These are phyloP conservation scores for Sporobolomyces pararoseus DNA, from an alignment of 768 basidiomycete species.

Conservation along the genomic window DNA sequence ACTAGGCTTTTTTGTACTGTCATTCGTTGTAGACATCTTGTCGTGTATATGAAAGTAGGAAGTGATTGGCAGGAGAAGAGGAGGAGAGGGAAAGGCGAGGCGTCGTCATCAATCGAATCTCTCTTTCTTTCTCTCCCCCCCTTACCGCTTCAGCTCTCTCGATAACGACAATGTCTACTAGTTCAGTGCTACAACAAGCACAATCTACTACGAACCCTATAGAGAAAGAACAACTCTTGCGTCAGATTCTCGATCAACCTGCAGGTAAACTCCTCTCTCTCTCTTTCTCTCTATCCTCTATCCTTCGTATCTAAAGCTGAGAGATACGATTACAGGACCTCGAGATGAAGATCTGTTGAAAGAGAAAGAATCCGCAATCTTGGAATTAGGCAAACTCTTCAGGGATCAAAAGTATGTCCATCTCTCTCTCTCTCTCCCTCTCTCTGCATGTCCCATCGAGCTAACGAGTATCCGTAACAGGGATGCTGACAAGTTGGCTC, in stretches of 20 bases:
- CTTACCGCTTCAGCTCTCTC: background rate
- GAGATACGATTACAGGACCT: constrained; percentile 25
- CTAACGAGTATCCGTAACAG: constrained; percentile 51
- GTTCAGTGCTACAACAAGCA: background rate
- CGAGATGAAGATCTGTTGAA: constrained; percentile 58
- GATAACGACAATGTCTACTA: background rate
- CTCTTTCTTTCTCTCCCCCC: background rate
- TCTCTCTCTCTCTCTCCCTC: background rate
- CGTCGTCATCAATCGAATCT: background rate
- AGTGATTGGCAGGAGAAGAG: background rate
- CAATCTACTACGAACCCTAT: background rate
- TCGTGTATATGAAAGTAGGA: background rate
- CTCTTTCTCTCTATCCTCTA: background rate
- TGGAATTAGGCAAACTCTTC: constrained; percentile 81
- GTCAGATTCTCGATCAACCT: constrained; percentile 10
- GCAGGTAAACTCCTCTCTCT: constrained; percentile 50
- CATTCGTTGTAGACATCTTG: background rate
- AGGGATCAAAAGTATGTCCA: constrained; percentile 69
- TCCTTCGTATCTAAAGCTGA: background rate
- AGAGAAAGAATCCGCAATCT: constrained; percentile 78
- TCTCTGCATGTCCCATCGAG: background rate
- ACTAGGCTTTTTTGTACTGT: background rate
- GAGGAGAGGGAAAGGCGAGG: background rate
- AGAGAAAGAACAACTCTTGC: background rate
- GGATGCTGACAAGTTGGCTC: constrained; percentile 76